Conservation (phyloP, 2,329 filamentous ascomycete genomes). For the Diaporthe batatas region DNA sequence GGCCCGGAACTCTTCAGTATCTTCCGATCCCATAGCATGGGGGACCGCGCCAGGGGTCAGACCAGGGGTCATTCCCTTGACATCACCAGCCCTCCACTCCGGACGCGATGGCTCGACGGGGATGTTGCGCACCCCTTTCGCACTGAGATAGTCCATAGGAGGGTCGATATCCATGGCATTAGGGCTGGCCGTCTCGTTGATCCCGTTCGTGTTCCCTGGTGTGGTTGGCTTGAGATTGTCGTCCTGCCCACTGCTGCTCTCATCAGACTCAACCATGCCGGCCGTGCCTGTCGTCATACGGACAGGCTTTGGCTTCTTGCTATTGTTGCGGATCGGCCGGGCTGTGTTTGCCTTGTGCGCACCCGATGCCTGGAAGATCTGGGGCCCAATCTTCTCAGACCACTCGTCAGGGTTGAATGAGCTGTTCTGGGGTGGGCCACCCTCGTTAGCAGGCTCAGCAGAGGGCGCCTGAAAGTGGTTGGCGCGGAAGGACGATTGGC, state of each 20-base stretch:
- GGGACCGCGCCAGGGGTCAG: constrained; percentile 28
- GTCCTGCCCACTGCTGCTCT: constrained; percentile 56
- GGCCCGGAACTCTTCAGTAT: constrained; percentile 67
- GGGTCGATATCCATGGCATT: constrained; percentile 77
- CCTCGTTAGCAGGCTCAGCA: constrained; percentile 44
- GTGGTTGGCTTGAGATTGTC: constrained; percentile 47
- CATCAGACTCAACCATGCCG: constrained; percentile 61
- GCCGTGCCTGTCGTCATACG: constrained; percentile 63
- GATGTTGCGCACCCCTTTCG: constrained; percentile 63
- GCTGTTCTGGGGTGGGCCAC: constrained; percentile 45
- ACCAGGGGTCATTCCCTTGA: constrained; percentile 48
- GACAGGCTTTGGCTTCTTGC: constrained; percentile 72
- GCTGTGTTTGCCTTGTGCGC: constrained; percentile 60
- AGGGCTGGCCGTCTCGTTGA: constrained; percentile 57
- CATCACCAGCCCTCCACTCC: constrained; percentile 70
- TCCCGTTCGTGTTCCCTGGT: constrained; percentile 22
- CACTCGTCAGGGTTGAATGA: constrained; percentile 67
- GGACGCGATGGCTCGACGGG: constrained; percentile 70
- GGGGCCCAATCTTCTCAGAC: constrained; percentile 66
- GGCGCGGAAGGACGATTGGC: constrained; percentile 55
- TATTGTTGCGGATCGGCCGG: constrained; percentile 58
- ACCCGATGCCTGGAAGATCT: constrained; percentile 65
- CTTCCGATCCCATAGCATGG: constrained; percentile 63
- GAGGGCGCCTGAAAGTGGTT: constrained; percentile 42
- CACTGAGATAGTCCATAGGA: constrained; percentile 52